Conservation (phyloP, 169 alveolate species). For the Besnoitia besnoiti region DNA sequence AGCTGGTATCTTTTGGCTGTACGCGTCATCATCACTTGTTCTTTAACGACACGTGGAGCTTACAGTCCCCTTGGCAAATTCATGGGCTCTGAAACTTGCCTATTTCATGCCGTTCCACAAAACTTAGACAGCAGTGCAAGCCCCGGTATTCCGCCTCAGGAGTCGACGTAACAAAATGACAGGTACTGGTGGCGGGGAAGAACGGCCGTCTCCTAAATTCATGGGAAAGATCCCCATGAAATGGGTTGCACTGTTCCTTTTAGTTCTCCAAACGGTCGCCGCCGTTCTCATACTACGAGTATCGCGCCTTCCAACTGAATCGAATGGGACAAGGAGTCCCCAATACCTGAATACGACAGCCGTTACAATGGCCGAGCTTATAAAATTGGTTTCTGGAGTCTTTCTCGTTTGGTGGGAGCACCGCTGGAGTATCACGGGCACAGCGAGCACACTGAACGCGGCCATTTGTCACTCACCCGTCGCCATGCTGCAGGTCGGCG, state of each 20-base stretch:
- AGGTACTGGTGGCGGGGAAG: background rate
- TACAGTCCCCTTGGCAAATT: no score
- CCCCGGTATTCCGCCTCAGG: no score
- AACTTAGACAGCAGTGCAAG: no score
- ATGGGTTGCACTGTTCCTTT: slow-evolving; percentile 52
- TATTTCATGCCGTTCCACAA: no score
- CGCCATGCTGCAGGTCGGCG: slow-evolving; percentile 67
- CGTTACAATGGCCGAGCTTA: slow-evolving; percentile 39
- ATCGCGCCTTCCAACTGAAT: background rate
- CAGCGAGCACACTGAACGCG: slow-evolving; percentile 5
- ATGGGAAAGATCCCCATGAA: slow-evolving; percentile 49
- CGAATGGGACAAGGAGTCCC: background rate
- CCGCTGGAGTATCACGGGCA: slow-evolving; percentile 23
- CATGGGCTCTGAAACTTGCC: no score
- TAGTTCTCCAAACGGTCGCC: slow-evolving; percentile 61
- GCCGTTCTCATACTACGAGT: slow-evolving; percentile 30
- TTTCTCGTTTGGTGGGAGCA: slow-evolving; percentile 45
- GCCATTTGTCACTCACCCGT: background rate
- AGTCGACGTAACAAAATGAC: background rate
- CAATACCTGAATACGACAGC: slow-evolving; percentile 35
- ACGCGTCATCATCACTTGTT: no score
- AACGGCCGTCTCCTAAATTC: background rate
- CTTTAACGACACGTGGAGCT: no score
- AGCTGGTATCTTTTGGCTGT: no score
- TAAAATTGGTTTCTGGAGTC: slow-evolving; percentile 40